Evolutionary conservation across 495 filamentous ascomycete species (phyloP), one percentile per base, ranked within the genome.

Genomic region (Aspergillus homomorphus): DNA sequence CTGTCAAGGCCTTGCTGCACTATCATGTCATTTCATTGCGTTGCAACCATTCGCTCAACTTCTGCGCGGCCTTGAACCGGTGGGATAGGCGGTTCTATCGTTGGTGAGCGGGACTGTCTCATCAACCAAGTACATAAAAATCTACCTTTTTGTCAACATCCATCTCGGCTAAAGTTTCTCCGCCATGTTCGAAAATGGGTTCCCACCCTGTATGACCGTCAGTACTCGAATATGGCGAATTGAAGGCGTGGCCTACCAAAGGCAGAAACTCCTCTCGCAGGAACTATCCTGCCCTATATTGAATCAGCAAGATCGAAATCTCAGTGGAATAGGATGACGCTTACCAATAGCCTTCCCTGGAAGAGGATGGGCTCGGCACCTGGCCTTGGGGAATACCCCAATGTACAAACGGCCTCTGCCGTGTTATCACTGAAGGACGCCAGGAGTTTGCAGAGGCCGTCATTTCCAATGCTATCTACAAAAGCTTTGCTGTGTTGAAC

Each of bases 121-220:
- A 61, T 23, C 1, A 24, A 4, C 18, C 16, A 48, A 16, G 3
- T 12, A 33, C 24, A 22, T 28, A 20, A 18, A 24, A 33, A 45
- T 41, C 18, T 50, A 73, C 70, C 64, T 96, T 96, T 69, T 86
- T 84, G 19, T 68, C 77, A 73, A 89, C 87, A 51, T 88, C 85
- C 92, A 96, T 96, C 75, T 96, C 92, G 23, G 92, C 92, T 61
- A 93, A 91, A 74, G 91, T 96, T 73, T 91, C 73, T 26, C 91
- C 91, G 60, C 90, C 82, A 62, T 91, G 89, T 73, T 96, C 92
- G 64, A 96, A 96, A 48, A 92, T 87, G 0, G 91, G 83, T 66
- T 96, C 91, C 91, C 92, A 95, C 18, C 90, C 90, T 89, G 33
- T 3, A 43, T 20, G 43, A 45, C 54, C 14, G 48, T 46, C 19